Percentiles rank a stretch among this genome's conserved stretches.
These are phyloP conservation scores for Chrysophaeum taylorii DNA, from an alignment of 352 stramenopile genomes.

Conservation along the genomic window DNA sequence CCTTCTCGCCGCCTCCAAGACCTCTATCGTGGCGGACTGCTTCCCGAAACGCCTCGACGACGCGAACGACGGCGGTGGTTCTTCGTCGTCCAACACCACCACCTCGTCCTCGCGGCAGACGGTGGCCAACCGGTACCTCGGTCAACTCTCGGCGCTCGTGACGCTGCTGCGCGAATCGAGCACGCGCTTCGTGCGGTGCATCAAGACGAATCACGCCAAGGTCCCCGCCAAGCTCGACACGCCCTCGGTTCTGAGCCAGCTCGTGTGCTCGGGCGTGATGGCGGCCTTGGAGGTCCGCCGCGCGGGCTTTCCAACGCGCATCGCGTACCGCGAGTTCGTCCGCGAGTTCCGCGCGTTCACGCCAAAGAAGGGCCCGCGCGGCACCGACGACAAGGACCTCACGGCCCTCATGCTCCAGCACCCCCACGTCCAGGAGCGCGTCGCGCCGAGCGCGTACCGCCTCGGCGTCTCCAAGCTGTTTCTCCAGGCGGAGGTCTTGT, in stretches of 20 bases:
- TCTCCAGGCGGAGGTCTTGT: slow-evolving; percentile 24
- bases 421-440: slow-evolving; percentile 2
- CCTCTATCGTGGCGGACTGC: slow-evolving; percentile 21
- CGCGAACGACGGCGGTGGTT: background rate
- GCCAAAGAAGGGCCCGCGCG: no score
- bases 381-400: slow-evolving; percentile 11
- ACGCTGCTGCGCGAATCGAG: slow-evolving; percentile 17
- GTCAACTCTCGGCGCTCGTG: slow-evolving; percentile 24
- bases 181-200: slow-evolving; percentile 35
- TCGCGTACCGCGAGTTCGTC: slow-evolving; percentile 33
- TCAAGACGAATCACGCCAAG: slow-evolving; percentile 34
- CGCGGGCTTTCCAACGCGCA: slow-evolving; percentile 33
- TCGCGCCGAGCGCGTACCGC: slow-evolving; percentile 17
- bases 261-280: slow-evolving; percentile 35
- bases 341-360: slow-evolving; percentile 28
- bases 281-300: slow-evolving; percentile 34
- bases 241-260: slow-evolving; percentile 29
- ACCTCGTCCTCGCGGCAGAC: slow-evolving; percentile 34
- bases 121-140: slow-evolving; percentile 27
- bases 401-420: slow-evolving; percentile 21
- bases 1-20: slow-evolving; percentile 21
- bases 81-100: slow-evolving; percentile 65
- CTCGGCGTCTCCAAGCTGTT: slow-evolving; percentile 27
- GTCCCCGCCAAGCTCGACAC: slow-evolving; percentile 30
- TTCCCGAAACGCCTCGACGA: slow-evolving; percentile 7